Conservation (phyloP, 768 basidiomycete genomes). For the Boletus huronensis region DNA sequence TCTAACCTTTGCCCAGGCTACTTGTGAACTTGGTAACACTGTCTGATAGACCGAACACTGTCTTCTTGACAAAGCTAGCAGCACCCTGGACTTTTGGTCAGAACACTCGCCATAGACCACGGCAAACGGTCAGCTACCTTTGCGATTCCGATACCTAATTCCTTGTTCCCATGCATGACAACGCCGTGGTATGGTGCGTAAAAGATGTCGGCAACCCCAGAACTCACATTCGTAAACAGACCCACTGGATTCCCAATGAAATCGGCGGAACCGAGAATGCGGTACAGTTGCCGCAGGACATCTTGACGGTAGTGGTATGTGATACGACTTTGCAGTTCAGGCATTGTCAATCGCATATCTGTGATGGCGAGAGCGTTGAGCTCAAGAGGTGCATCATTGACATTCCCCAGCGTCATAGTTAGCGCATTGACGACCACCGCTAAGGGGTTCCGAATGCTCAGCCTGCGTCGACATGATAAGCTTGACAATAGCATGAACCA, state of each 20-base stretch:
- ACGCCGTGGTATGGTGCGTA: constrained; percentile 98
- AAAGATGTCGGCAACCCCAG: constrained; percentile 96
- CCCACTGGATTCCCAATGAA: constrained; percentile 96
- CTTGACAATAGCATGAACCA: neutral
- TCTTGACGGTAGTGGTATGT: constrained; percentile 93
- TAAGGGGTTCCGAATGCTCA: constrained; percentile 83
- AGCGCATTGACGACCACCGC: constrained; percentile 92
- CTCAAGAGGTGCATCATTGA: constrained; percentile 92
- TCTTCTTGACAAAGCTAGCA: constrained; percentile 98
- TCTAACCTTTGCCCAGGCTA: constrained; percentile 88
- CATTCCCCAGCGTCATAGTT: constrained; percentile 95
- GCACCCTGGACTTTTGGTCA: constrained; percentile 63
- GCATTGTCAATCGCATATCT: constrained; percentile 84
- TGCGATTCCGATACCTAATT: constrained; percentile 90
- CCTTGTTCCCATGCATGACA: constrained; percentile 93
- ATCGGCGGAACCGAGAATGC: constrained; percentile 96
- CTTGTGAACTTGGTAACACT: constrained; percentile 98
- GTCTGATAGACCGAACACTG: constrained; percentile 93
- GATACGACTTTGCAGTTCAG: constrained; percentile 82
- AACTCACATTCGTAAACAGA: constrained; percentile 96
- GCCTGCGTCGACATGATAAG: constrained; percentile 35
- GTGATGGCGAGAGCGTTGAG: constrained; percentile 93
- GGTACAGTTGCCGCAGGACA: constrained; percentile 88
- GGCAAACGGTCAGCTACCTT: constrained; percentile 50
- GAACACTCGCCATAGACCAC: neutral